Base-by-base conservation (phyloP, 1,284 basidiomycete species). In the Hemileia vastatrix region DNA sequence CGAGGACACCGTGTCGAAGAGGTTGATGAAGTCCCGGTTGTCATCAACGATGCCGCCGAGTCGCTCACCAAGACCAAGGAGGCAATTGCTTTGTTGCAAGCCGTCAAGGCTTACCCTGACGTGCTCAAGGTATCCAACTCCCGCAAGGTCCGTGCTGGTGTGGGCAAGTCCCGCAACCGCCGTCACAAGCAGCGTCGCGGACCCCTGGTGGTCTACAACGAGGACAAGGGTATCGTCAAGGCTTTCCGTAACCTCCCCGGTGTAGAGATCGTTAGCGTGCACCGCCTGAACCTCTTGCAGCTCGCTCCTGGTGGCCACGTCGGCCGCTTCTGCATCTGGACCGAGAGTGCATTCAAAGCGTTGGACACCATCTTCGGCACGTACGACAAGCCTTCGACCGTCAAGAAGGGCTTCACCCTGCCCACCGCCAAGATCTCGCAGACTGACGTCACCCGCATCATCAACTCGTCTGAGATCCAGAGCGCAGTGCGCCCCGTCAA, bases 261-360 rank as follows among this genome's bases (percentile, higher is more conserved):
- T 81, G 93, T 98, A 71, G 94, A 98, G 82, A 81, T 95, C 67
- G 90, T 88, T 80, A 93, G 90, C 77, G 94, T 98, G 72, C 84
- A 86, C 78, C 81, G 89, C 66, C 83, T 98, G 73, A 98, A 98
- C 83, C 84, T 98, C 74, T 89, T 98, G 77, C 93, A 97, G 81
- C 89, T 98, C 77, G 94, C 94, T 40, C 94, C 94, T 63, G 94
- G 94, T 85, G 94, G 94, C 72, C 95, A 98, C 79, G 85, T 98
- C 67, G 94, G 95, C 68, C 90, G 94, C 70, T 98, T 98, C 81
- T 83, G 95, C 78, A 95, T 98, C 83, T 98, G 94, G 93, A 97
- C 94, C 66, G 89, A 95, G 82, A 82, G 83, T 76, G 94, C 94
- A 53, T 96, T 98, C 79, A 83, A 81, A 66, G 83, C 87, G 68